These are phyloP conservation scores for Solioccasus polychromus DNA, from an alignment of 768 basidiomycete genomes.

Conservation along the genomic window DNA sequence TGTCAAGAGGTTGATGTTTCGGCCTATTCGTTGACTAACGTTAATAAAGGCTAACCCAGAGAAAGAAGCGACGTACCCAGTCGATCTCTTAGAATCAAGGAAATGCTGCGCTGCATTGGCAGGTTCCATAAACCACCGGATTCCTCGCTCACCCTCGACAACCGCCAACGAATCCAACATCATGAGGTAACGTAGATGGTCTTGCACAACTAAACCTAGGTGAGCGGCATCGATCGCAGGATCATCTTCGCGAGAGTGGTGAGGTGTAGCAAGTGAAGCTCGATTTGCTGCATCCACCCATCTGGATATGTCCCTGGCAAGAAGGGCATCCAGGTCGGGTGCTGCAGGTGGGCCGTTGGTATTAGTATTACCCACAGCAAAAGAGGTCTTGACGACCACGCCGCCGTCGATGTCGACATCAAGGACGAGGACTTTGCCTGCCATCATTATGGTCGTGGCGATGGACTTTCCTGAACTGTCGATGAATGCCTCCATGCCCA, in stretches of 20 bases:
- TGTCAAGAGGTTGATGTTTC: slow-evolving; percentile 56
- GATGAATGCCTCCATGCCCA: slow-evolving; percentile 73
- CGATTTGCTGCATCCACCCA: slow-evolving; percentile 50
- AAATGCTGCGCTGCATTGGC: slow-evolving; percentile 19
- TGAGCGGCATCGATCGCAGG: slow-evolving; percentile 47
- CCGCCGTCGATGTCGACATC: slow-evolving; percentile 60
- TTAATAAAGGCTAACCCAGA: neutral
- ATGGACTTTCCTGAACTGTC: slow-evolving; percentile 47
- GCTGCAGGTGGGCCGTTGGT: slow-evolving; percentile 44
- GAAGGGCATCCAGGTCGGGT: slow-evolving; percentile 55
- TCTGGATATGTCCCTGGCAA: slow-evolving; percentile 51
- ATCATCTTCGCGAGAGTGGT: slow-evolving; percentile 43
- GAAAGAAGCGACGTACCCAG: slow-evolving; percentile 13
- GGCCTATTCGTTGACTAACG: slow-evolving; percentile 29
- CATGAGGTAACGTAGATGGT: slow-evolving; percentile 66
- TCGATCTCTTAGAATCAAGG: slow-evolving; percentile 14
- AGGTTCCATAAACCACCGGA: slow-evolving; percentile 70
- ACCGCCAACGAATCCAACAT: slow-evolving; percentile 65
- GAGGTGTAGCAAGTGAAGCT: slow-evolving; percentile 18
- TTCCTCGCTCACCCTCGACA: slow-evolving; percentile 54
- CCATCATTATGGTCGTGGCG: slow-evolving; percentile 57
- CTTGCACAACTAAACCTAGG: slow-evolving; percentile 46
- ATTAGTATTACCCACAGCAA: slow-evolving; percentile 51
- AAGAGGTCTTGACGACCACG: slow-evolving; percentile 67
- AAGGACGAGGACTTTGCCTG: slow-evolving; percentile 77